These are phyloP conservation scores for Pleurotus ostreatus DNA, from an alignment of 768 basidiomycete genomes.

Conservation along the genomic window DNA sequence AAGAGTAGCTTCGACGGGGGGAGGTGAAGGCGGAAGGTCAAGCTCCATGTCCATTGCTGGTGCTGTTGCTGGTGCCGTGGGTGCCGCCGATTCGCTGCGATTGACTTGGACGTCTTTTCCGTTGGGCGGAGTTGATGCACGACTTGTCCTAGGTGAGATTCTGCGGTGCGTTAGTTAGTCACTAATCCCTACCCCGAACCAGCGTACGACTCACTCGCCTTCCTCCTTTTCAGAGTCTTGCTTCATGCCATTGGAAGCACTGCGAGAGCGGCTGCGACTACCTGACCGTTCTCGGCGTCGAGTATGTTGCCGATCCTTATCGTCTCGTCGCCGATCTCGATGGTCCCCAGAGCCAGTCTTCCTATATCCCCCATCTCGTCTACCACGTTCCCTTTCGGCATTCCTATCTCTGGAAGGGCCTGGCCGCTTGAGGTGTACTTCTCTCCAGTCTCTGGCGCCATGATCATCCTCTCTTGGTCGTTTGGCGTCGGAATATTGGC, in stretches of 20 bases:
- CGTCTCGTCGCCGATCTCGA: slow-evolving; percentile 21
- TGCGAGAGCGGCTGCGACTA: slow-evolving; percentile 1
- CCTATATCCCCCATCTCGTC: slow-evolving; percentile 34
- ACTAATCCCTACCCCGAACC: background rate
- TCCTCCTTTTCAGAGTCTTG: slow-evolving; percentile 73
- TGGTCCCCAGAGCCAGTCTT: slow-evolving; percentile 34
- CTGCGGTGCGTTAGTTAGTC: slow-evolving; percentile 28
- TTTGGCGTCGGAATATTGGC: slow-evolving; percentile 33
- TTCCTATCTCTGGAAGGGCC: slow-evolving; percentile 1
- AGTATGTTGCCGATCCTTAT: slow-evolving; percentile 21
- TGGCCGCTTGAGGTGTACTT: slow-evolving; percentile 52
- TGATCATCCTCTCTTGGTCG: slow-evolving; percentile 46
- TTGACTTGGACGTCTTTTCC: background rate
- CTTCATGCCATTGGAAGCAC: slow-evolving; percentile 14
- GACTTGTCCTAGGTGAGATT: slow-evolving; percentile 56
- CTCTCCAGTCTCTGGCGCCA: slow-evolving; percentile 65
- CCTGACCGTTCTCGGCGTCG: slow-evolving; percentile 1
- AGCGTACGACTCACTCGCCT: slow-evolving; percentile 76
- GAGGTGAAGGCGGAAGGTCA: slow-evolving; percentile 47
- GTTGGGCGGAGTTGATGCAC: slow-evolving; percentile 14
- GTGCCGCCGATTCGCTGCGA: background rate
- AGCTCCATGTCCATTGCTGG: slow-evolving; percentile 47
- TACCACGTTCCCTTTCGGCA: slow-evolving; percentile 32
- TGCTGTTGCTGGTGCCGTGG: slow-evolving; percentile 20
- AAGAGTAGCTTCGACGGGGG: slow-evolving; percentile 58